Evolutionary conservation across 371 early-diverging fungal species (phyloP).

Genomic region (Mucor velutinosus): DNA sequence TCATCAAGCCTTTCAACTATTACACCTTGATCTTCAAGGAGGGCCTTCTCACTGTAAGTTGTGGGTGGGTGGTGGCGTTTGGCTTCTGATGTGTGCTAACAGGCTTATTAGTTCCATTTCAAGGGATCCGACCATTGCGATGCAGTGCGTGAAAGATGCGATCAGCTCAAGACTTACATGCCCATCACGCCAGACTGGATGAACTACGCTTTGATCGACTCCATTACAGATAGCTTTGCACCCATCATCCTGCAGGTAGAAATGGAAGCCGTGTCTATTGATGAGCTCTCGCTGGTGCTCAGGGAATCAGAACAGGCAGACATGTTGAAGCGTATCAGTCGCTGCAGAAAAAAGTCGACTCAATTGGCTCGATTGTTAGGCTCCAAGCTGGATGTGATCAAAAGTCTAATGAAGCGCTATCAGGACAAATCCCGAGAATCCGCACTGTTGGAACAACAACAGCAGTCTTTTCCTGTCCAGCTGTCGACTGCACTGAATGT

Average conservation of each 20-base stretch:
- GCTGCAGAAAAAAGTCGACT: conserved; percentile 79
- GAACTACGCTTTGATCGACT: conserved; percentile 83
- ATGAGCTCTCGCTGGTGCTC: conserved; percentile 82
- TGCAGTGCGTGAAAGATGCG: conserved; percentile 36
- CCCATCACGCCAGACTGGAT: conserved; percentile 70
- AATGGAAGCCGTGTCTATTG: conserved; percentile 84
- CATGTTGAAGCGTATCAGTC: conserved; percentile 86
- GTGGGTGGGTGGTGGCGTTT: no score
- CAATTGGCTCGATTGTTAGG: conserved; percentile 70
- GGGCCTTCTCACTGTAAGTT: conserved; percentile 59
- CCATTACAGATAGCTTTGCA: conserved; percentile 79
- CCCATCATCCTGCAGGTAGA: conserved; percentile 77
- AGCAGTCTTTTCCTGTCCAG: conserved; percentile 6
- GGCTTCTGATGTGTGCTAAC: no score
- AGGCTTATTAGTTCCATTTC: conserved; percentile 39
- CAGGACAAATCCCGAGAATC: conserved; percentile 45
- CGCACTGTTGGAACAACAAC: neutral
- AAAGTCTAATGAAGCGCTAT: conserved; percentile 79
- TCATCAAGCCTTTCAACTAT: conserved; percentile 69
- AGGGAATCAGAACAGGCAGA: conserved; percentile 76
- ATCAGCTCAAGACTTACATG: conserved; percentile 44
- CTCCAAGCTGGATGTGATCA: conserved; percentile 81
- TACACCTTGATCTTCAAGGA: conserved; percentile 79
- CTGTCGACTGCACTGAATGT: neutral
- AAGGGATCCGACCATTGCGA: conserved; percentile 31